Evolutionary conservation across 345 rosid genomes (phyloP), one percentile per base, ranked within the genome.

Genomic region (Acer yangbiense): DNA sequence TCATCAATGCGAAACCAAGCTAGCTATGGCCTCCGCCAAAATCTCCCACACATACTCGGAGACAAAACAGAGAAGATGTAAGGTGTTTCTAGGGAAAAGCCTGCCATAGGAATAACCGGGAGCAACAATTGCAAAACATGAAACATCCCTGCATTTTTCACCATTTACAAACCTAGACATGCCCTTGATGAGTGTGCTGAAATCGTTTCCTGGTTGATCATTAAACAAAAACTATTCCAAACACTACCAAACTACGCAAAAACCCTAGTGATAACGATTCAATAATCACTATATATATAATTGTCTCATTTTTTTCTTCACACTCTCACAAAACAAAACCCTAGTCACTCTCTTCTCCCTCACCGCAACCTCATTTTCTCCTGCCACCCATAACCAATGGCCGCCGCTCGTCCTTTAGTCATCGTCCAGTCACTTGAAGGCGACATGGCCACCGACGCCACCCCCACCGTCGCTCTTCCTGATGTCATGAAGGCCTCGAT

Each of bases 401-500:
- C 87, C 3, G 82, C 91, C 72, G 88, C 95, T 29, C 97, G 98
- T 18, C 97, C 98, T 20, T 85, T 90, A 7, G 90, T 92, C 68
- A 60, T 92, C 76, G 86, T 94, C 69, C 99, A 92, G 50, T 25
- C 82, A 2, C 84, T 94, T 12, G 98, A 92, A 6, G 86, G 92
- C 52, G 99, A 94, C 76, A 96, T 94, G 98, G 73, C 88, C 58
- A 91, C 92, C 16, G 97, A 97, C 48, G 78, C 91, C 20, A 61
- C 87, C 5, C 55, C 85, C 71, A 94, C 94, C 67, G 85, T 91
- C 6, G 80, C 82, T 1, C 83, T 94, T 0, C 95, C 99, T 11
- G 97, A 90, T 44, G 95, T 94, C 46, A 89, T 97, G 94, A 86
- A 86, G 76, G 91, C 97, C 16, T 85, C 97, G 1, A 85, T 97